phyloP scores from a whole-genome alignment of 2,329 filamentous ascomycete species.

The Aspergillus hiratsukae region DNA sequence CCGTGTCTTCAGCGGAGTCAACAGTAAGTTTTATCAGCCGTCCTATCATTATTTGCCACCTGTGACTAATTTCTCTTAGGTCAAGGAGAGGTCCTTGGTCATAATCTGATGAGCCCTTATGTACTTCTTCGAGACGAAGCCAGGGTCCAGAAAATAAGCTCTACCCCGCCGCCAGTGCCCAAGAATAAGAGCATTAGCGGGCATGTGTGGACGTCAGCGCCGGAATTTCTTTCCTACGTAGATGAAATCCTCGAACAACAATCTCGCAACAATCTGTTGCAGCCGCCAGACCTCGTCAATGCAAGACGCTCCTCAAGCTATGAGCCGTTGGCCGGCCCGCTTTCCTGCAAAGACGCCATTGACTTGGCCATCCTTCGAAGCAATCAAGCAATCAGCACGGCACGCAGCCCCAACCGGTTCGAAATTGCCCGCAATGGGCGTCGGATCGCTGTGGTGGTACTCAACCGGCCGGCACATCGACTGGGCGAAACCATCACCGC shows the following conservation, averaged over 20 bases:
- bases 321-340: conserved; percentile 48
- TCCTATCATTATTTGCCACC: not conserved
- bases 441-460: conserved; percentile 83
- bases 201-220: conserved; percentile 45
- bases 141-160: conserved; percentile 53
- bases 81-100: conserved; percentile 80
- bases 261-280: conserved; percentile 49
- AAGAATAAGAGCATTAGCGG: conserved; percentile 39
- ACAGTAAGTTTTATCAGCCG: conserved; percentile 47
- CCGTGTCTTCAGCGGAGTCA: conserved; percentile 87
- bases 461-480: conserved; percentile 82
- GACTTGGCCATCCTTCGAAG: conserved; percentile 84
- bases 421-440: conserved; percentile 91
- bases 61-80: conserved; percentile 33
- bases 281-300: conserved; percentile 68
- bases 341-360: conserved; percentile 76
- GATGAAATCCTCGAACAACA: conserved; percentile 64
- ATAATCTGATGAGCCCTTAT: conserved; percentile 92
- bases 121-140: conserved; percentile 83
- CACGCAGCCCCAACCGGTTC: conserved; percentile 84
- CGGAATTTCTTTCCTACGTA: conserved; percentile 72
- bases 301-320: conserved; percentile 50
- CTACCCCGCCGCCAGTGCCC: conserved; percentile 27
- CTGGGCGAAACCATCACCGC: conserved; percentile 83
- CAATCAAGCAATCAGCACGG: conserved; percentile 62